phyloP scores from a whole-genome alignment of 2,329 filamentous ascomycete species.

The Zasmidium citrigriseum region DNA sequence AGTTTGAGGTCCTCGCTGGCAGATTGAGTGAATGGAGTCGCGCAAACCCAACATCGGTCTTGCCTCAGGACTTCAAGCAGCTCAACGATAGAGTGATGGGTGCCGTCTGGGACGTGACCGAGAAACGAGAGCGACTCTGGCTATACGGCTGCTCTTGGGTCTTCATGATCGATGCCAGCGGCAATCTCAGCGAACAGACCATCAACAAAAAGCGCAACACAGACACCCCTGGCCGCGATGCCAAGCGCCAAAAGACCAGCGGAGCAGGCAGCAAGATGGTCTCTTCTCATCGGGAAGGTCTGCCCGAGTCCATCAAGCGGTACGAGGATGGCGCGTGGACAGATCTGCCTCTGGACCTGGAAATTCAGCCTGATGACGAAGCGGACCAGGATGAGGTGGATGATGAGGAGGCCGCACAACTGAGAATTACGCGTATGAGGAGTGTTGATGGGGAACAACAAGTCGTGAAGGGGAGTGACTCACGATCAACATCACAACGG shows the following conservation, averaged over 20 bases:
- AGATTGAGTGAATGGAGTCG: constrained; percentile 82
- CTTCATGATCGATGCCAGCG: constrained; percentile 84
- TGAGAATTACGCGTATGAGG: constrained; percentile 15
- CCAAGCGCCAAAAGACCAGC: constrained; percentile 45
- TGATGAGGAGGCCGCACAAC: constrained; percentile 29
- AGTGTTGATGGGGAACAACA: constrained; percentile 15
- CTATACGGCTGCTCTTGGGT: constrained; percentile 84
- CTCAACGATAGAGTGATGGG: constrained; percentile 81
- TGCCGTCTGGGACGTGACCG: constrained; percentile 72
- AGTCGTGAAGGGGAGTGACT: constrained; percentile 20
- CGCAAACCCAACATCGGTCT: constrained; percentile 72
- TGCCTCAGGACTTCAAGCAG: constrained; percentile 73
- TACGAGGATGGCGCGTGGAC: constrained; percentile 33
- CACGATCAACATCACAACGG: constrained; percentile 21
- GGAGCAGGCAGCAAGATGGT: constrained; percentile 59
- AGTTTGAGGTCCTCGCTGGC: constrained; percentile 78
- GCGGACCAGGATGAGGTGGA: constrained; percentile 37
- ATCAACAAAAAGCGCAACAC: constrained; percentile 29
- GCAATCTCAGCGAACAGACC: constrained; percentile 50
- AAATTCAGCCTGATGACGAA: constrained; percentile 44
- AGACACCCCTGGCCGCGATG: constrained; percentile 20
- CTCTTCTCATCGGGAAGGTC: constrained; percentile 33
- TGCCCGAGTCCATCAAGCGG: constrained; percentile 28
- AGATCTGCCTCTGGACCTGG: constrained; percentile 24
- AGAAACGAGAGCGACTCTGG: constrained; percentile 68